Base-by-base conservation (phyloP, 352 stramenopile genomes). In the Globisporangium spinosum region DNA sequence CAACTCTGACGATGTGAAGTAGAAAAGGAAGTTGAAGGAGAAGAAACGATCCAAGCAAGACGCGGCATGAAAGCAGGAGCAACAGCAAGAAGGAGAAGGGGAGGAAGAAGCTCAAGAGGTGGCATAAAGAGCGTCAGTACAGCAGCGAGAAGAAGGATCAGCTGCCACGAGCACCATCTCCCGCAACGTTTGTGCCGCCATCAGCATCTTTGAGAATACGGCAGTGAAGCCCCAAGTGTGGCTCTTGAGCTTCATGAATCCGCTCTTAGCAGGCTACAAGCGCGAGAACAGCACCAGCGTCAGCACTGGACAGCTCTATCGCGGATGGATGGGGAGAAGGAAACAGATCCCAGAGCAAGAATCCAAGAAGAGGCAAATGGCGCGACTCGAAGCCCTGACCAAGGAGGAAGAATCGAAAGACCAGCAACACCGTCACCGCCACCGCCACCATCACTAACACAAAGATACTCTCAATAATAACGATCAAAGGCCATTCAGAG, bases 221-320 rank as follows among this genome's bases (percentile, higher is more conserved):
- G 13, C 35, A 5, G 34, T 6, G 27, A 20, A 8, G 7, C n/a
- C 8, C 1, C 22, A 22, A 56, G 15, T 65, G 13, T 56, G 38
- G 59, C 13, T 56, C 38, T 58, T 65, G 59, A 65, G 23, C 47
- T 65, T 57, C 25, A 57, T 38, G n/a, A 40, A 66, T 23, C 45
- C 60, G n/a, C 45, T 66, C 22, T 66, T 45, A 12, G 22, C 13
- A 47, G 38, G 13, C 38, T 47, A 8, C 43, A 22, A 59, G 25
- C 32, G 49, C 6, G 15, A 51, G 3, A 12, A 34, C 10, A 32
- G 4, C 22, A 29, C 3, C 13, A 47, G 38, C 38, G 12, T 2
- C 38, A 47, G 13, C 38, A n/a, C 2, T 17, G 20, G 12, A n/a
- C 38, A 47, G 35, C 35, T 47, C 38, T 47, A 47, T 47, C 38